Conservation (phyloP, 768 basidiomycete genomes). For the Lentinula boryana region DNA sequence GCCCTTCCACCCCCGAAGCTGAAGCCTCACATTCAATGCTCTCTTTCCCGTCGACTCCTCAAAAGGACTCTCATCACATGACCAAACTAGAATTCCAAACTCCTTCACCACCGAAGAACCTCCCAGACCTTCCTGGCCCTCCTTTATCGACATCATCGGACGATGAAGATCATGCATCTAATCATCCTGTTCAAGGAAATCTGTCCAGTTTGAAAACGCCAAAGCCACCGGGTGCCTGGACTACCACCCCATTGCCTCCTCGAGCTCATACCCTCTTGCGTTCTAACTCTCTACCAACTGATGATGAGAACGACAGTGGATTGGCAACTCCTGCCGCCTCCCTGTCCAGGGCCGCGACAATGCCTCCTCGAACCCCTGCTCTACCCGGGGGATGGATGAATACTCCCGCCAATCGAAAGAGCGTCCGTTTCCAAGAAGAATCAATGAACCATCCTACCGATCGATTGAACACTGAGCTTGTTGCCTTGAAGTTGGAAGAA, state of each 20-base stretch:
- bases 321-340: constrained; percentile 44
- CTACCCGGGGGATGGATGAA: constrained; percentile 63
- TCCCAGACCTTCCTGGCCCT: constrained; percentile 64
- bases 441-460: not conserved
- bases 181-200: constrained; percentile 20
- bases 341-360: constrained; percentile 40
- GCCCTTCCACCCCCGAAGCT: constrained; percentile 2
- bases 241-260: constrained; percentile 21
- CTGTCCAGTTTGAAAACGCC: constrained; percentile 34
- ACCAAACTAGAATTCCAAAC: constrained; percentile 49
- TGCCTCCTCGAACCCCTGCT: constrained; percentile 55
- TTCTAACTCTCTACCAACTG: constrained; percentile 13
- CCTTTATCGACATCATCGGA: constrained; percentile 49
- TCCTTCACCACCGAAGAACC: constrained; percentile 54
- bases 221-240: constrained; percentile 33
- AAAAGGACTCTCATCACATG: constrained; percentile 29
- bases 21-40: constrained; percentile 6
- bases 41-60: constrained; percentile 38
- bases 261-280: constrained; percentile 5
- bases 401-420: constrained; percentile 52
- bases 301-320: constrained; percentile 23
- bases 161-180: constrained; percentile 29
- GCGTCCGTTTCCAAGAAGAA: constrained; percentile 53
- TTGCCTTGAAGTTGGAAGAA: not conserved
- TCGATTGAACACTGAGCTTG: constrained; percentile 2